These are phyloP conservation scores for Kwoniella botswanensis DNA, from an alignment of 768 basidiomycete genomes.

Conservation along the genomic window DNA sequence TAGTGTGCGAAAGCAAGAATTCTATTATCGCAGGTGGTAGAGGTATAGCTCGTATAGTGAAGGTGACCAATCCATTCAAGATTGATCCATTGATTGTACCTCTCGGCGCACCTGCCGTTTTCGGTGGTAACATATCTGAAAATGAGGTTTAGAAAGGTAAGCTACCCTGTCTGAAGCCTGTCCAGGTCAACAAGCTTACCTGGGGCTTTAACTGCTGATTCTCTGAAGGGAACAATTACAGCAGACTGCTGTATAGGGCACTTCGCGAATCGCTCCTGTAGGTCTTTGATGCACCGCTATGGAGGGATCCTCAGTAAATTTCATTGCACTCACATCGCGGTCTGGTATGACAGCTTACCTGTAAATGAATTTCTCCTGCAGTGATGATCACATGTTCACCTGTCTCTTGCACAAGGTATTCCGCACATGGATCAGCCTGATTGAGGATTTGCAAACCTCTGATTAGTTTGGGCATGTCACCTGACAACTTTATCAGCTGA, in stretches of 20 bases:
- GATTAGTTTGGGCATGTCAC: slow-evolving; percentile 87
- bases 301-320: background rate
- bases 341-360: slow-evolving; percentile 63
- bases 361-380: slow-evolving; percentile 93
- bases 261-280: slow-evolving; percentile 92
- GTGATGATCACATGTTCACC: slow-evolving; percentile 97
- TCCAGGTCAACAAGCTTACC: slow-evolving; percentile 61
- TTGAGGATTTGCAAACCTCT: slow-evolving; percentile 84
- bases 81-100: slow-evolving; percentile 78
- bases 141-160: background rate
- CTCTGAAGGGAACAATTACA: slow-evolving; percentile 96
- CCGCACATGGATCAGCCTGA: slow-evolving; percentile 95
- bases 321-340: no score
- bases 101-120: slow-evolving; percentile 69
- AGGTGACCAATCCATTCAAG: slow-evolving; percentile 73
- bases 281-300: slow-evolving; percentile 91
- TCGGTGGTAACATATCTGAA: slow-evolving; percentile 85
- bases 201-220: slow-evolving; percentile 80
- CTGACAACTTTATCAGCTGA: slow-evolving; percentile 34
- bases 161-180: background rate
- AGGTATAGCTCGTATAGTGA: slow-evolving; percentile 81
- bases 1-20: slow-evolving; percentile 77
- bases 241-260: slow-evolving; percentile 92
- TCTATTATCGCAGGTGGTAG: slow-evolving; percentile 72
- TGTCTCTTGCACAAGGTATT: slow-evolving; percentile 94